These are phyloP conservation scores for Trichoderma gamsii DNA, from an alignment of 495 filamentous ascomycete genomes.

Conservation along the genomic window DNA sequence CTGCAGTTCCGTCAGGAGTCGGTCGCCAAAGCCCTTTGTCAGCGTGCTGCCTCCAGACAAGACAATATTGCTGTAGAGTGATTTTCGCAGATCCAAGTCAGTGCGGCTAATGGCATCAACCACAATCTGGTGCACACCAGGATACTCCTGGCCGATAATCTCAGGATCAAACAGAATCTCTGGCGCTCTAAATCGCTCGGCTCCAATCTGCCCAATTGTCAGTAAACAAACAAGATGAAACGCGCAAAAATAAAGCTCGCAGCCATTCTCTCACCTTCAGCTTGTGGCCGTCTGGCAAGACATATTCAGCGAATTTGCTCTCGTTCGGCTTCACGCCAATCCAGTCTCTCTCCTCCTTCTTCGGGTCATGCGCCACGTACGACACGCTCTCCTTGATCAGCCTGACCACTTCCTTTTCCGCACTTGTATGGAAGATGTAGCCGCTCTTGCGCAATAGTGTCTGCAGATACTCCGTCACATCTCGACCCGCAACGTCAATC, in stretches of 20 bases:
- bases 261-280: constrained; percentile 61
- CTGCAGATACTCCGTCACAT: constrained; percentile 95
- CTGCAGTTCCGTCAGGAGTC: constrained; percentile 86
- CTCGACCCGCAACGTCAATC: constrained; percentile 96
- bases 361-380: constrained; percentile 89
- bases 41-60: constrained; percentile 92
- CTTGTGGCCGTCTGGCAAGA: constrained; percentile 84
- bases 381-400: constrained; percentile 92
- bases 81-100: constrained; percentile 94
- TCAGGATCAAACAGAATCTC: constrained; percentile 98
- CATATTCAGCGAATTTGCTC: constrained; percentile 75
- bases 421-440: constrained; percentile 92
- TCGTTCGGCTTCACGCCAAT: constrained; percentile 53
- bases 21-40: constrained; percentile 84
- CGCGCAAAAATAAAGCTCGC: not conserved
- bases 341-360: constrained; percentile 96
- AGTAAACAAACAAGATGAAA: constrained; percentile 14
- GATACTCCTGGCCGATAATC: constrained; percentile 94
- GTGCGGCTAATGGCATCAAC: constrained; percentile 94
- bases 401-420: constrained; percentile 95
- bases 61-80: constrained; percentile 92
- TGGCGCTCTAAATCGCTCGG: constrained; percentile 90
- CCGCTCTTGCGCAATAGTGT: constrained; percentile 85
- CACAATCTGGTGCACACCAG: constrained; percentile 94
- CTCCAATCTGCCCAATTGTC: constrained; percentile 56